Evolutionary conservation across 805 yeast genomes (phyloP).

Genomic region (Candida oleophila): DNA sequence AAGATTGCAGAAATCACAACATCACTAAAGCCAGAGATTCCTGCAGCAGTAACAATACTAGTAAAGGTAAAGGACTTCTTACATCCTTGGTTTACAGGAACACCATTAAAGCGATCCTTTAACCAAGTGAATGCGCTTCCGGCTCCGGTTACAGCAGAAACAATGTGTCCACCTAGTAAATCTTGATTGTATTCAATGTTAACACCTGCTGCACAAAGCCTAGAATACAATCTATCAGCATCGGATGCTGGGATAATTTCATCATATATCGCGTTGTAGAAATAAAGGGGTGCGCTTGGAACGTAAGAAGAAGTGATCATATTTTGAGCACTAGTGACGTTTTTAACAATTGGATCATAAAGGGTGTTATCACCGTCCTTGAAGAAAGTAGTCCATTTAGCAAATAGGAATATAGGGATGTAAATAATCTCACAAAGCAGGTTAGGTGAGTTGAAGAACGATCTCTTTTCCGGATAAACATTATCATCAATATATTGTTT

Average conservation of each 20-base stretch:
- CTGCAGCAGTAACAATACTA: background rate
- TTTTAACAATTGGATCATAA: constrained; percentile 1
- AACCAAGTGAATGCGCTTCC: constrained; percentile 20
- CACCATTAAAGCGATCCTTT: constrained; percentile 14
- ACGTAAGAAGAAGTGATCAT: constrained; percentile 6
- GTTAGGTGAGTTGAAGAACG: background rate
- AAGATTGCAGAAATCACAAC: constrained; percentile 1
- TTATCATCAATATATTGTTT: constrained; percentile 4
- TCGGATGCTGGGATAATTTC: constrained; percentile 16
- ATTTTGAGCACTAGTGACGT: constrained; percentile 4
- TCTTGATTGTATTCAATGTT: constrained; percentile 8
- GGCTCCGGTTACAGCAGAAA: constrained; percentile 15
- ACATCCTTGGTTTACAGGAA: constrained; percentile 14
- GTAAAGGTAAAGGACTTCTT: constrained; percentile 4
- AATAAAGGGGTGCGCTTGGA: constrained; percentile 21
- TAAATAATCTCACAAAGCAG: background rate
- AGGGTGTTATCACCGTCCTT: constrained; percentile 6
- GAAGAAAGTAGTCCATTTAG: background rate
- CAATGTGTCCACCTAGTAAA: constrained; percentile 14
- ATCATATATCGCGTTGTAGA: constrained; percentile 18
- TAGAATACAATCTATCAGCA: constrained; percentile 15
- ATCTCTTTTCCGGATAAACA: constrained; percentile 4
- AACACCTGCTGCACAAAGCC: constrained; percentile 25
- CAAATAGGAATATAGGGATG: background rate
- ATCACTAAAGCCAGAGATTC: background rate